Percentiles rank a stretch among this genome's conserved stretches.
These are phyloP conservation scores for Cerioporus squamosus DNA, from an alignment of 1,284 basidiomycete genomes.

Conservation along the genomic window DNA sequence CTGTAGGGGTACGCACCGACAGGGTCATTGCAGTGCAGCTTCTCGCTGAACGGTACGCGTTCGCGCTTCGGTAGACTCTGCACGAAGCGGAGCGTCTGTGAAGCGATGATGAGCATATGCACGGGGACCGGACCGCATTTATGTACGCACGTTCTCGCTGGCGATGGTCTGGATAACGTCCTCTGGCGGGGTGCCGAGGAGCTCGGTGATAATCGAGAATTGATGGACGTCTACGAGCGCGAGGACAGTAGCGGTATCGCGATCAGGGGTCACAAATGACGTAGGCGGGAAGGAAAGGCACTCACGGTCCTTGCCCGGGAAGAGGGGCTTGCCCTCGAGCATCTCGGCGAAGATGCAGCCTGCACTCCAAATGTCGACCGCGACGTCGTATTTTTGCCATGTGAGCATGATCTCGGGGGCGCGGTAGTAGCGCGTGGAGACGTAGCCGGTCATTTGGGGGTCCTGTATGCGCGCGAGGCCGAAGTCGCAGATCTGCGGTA, in stretches of 20 bases:
- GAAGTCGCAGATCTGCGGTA: conserved; percentile 95
- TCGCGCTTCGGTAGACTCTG: conserved; percentile 97
- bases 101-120: neutral
- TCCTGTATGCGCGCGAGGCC: conserved; percentile 96
- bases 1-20: conserved; percentile 56
- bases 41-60: conserved; percentile 93
- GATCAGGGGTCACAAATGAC: conserved; percentile 11
- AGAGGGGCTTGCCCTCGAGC: conserved; percentile 98
- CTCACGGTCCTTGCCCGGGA: conserved; percentile 97
- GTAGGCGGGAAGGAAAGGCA: conserved; percentile 27
- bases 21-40: conserved; percentile 89
- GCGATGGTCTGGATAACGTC: conserved; percentile 99
- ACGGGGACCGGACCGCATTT: neutral
- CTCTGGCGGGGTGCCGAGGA: conserved; percentile 97
- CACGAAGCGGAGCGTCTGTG: conserved; percentile 96
- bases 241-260: neutral
- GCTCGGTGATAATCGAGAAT: conserved; percentile 99
- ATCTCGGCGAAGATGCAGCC: conserved; percentile 99
- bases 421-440: conserved; percentile 98
- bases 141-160: conserved; percentile 85
- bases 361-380: conserved; percentile 98
- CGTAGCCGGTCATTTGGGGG: conserved; percentile 99
- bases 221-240: conserved; percentile 90
- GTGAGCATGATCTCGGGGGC: conserved; percentile 99
- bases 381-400: conserved; percentile 99